These are phyloP conservation scores for Condylostoma magnum DNA, from an alignment of 169 alveolate species.

Conservation along the genomic window DNA sequence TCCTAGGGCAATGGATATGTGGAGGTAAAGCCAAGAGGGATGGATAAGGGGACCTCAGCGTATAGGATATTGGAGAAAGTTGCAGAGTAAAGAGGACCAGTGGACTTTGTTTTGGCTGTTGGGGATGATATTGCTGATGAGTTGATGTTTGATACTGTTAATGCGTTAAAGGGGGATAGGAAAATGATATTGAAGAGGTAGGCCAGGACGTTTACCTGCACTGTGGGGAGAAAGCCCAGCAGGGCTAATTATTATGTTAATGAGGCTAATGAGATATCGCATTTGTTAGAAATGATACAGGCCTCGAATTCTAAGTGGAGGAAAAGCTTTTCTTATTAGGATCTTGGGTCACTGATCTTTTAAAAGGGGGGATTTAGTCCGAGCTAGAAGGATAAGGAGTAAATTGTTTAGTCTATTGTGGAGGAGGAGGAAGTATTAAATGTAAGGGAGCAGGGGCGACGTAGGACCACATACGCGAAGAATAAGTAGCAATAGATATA, in stretches of 20 bases:
- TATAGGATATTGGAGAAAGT: neutral
- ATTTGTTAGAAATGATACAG: neutral
- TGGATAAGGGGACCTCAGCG: conserved; percentile 15
- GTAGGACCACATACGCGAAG: too few species aligned
- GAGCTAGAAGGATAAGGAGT: too few species aligned
- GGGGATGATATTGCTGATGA: conserved; percentile 60
- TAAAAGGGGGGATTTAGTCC: too few species aligned
- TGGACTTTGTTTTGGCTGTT: conserved; percentile 41
- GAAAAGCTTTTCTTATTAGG: conserved; percentile 7
- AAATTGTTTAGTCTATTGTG: too few species aligned
- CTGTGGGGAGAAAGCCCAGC: conserved; percentile 65
- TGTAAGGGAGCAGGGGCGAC: too few species aligned
- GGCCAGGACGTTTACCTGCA: conserved; percentile 44
- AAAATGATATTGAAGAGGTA: too few species aligned
- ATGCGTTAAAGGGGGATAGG: conserved; percentile 5
- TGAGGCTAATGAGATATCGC: conserved; percentile 40
- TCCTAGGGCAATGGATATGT: conserved; percentile 6
- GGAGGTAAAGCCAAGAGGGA: conserved; percentile 20
- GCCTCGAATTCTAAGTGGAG: conserved; percentile 1
- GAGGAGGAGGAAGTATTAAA: too few species aligned
- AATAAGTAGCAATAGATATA: too few species aligned
- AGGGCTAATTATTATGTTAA: conserved; percentile 53
- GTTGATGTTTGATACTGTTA: conserved; percentile 54
- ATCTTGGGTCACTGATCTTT: too few species aligned
- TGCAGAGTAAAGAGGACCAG: neutral